These are phyloP conservation scores for Perkinsus marinus DNA, from an alignment of 169 alveolate genomes.

Conservation along the genomic window DNA sequence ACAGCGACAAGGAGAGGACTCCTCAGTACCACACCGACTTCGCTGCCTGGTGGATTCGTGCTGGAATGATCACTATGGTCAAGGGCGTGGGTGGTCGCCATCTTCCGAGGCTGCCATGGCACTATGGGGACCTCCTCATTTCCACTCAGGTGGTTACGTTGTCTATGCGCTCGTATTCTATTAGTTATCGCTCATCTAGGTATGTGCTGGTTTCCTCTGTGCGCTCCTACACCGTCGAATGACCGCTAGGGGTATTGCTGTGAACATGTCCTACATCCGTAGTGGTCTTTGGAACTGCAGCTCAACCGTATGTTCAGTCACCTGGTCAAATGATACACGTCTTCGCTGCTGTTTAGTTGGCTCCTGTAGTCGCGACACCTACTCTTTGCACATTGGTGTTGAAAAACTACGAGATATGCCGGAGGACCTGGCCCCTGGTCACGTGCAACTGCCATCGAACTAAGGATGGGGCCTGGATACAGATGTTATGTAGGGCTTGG, in stretches of 20 bases:
- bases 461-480: not conserved
- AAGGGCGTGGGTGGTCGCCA: not conserved
- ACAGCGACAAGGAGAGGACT: not conserved
- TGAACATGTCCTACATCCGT: not conserved
- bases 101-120: not conserved
- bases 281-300: not conserved
- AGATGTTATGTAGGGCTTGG: not conserved
- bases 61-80: not conserved
- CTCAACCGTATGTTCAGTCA: not conserved
- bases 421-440: not conserved
- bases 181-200: not conserved
- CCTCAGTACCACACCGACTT: not conserved
- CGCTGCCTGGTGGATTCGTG: not conserved
- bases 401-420: not conserved
- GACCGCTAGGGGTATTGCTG: not conserved
- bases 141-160: not conserved
- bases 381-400: not conserved
- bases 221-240: not conserved
- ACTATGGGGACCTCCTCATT: not conserved
- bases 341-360: no score
- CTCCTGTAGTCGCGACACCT: not conserved
- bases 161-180: not conserved
- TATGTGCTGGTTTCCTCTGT: not conserved
- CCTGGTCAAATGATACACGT: no score
- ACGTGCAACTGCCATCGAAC: not conserved